Evolutionary conservation across 805 yeast genomes (phyloP), one percentile per base, ranked within the genome.

Genomic region (Wickerhamomyces mucosus): DNA sequence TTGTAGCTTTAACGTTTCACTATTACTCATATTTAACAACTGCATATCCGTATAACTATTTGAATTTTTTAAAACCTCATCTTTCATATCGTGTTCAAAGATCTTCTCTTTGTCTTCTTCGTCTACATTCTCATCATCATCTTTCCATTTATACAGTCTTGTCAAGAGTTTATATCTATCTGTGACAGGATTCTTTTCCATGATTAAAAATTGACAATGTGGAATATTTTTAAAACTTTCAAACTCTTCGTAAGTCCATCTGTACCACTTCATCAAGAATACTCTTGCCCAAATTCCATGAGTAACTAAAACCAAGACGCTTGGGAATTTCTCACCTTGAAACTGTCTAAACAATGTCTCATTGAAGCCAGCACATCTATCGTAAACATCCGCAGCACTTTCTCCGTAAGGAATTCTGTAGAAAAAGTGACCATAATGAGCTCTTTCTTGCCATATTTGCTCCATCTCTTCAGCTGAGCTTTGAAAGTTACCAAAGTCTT

Each of bases 281-380:
- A 88, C 96, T 25, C 96, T 63, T 4, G 94, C 81, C 89, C 94
- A 85, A 12, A 88, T 83, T 8, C 96, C 96, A 53, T 88, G 96
- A 5, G 95, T 81, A 25, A 88, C 95, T 26, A 88, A 58, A 3
- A 88, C 85, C 24, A 85, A 65, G 14, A 86, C 79, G 37, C 73
- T 72, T n/a, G 96, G 86, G 50, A 83, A 82, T 43, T 72, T 66
- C 13, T 69, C 76, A 28, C 62, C 53, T 37, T 72, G 72, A 48
- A 88, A 86, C 51, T 82, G 92, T 29, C 96, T 65, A 50, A 78
- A 84, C 24, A 88, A 55, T 1, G 94, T 75, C 54, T 85, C 95
- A 51, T 85, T 85, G 54, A 88, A 88, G 12, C 92, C 81, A 3
- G 95, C 82, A 39, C 88, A 79, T 29, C 96, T 64, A 55, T 88